A percentile compares a stretch with the other conserved stretches of the same genome.
These are phyloP conservation scores for Lophium mytilinum DNA, from an alignment of 495 filamentous ascomycete genomes.

Conservation along the genomic window DNA sequence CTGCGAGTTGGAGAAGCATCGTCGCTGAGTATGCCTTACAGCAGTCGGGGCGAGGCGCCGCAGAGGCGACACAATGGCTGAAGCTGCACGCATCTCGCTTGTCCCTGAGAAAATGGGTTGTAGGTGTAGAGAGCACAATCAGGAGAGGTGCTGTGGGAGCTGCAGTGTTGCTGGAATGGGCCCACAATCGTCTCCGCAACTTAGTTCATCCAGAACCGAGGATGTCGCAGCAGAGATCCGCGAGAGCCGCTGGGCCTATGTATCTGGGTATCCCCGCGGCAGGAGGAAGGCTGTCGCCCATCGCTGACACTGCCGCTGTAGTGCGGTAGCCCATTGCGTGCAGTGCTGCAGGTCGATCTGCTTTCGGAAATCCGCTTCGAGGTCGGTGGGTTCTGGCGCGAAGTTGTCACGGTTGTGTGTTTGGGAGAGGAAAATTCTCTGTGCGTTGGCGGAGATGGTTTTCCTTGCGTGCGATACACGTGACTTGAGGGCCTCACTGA, in stretches of 20 bases:
- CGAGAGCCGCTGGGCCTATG: background rate
- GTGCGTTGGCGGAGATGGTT: background rate
- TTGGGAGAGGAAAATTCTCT: background rate
- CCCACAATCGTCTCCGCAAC: background rate
- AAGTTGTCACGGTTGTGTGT: background rate
- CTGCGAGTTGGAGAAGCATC: conserved; percentile 23
- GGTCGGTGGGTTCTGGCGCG: background rate
- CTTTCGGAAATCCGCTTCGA: background rate
- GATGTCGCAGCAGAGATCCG: background rate
- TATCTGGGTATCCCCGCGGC: background rate
- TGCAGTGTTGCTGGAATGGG: conserved; percentile 5
- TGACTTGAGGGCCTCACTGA: no score
- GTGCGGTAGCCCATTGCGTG: background rate
- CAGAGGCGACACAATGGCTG: conserved; percentile 13
- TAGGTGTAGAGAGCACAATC: background rate
- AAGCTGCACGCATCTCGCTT: conserved; percentile 12
- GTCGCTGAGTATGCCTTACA: conserved; percentile 1
- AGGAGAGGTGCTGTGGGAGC: background rate
- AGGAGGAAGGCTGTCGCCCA: background rate
- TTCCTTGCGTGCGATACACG: background rate
- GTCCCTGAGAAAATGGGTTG: background rate
- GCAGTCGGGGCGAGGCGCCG: conserved; percentile 3
- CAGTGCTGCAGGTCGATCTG: background rate
- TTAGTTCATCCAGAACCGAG: conserved; percentile 3
- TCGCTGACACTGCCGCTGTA: background rate